Base-by-base conservation (phyloP, 2,329 filamentous ascomycete species). In the Penicillium griseofulvum region DNA sequence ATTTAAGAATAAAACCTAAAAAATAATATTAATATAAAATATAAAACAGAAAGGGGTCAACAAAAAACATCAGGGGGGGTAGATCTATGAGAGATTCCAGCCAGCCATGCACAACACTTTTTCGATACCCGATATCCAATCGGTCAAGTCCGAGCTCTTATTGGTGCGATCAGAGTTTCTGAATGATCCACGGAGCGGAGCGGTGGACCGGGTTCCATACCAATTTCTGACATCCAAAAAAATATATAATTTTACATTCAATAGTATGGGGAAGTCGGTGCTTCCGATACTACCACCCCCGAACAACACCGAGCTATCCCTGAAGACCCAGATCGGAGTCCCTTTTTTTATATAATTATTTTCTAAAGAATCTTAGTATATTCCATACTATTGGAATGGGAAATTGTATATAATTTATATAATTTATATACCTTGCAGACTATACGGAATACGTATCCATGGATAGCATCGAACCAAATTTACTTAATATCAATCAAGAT, bases 91-190 rank as follows among this genome's bases (percentile, higher is more conserved):
- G 51, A 58, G 49, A 53, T 59, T 58, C 46, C 48, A 65, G 62
- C 62, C 63, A 65, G 62, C 61, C 63, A 65, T 65, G 63, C 63
- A 64, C 54, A 50, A 65, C 63, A 65, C 62, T 36, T 42, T 2
- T 46, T 48, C 51, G 57, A 60, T 34, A 11, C 41, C 33, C 57
- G 62, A 65, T 63, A 26, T 51, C 5, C 45, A 36, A 64, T 64
- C 59, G 57, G 39, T 16, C 56, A 54, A 22, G 5, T 28, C 31
- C 33, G 22, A 14, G n/a, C 24, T n/a, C 1, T 41, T 9, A 64
- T 63, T 65, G 60, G 62, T 12, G 24, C 29, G 17, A 64, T 61
- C 58, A 53, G 39, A 34, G 52, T 54, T 36, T 22, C 19, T 37
- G 46, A 31, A 14, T 31, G 29, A 31, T 31, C 29, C 29, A 31